Evolutionary conservation across 2,329 filamentous ascomycete genomes (phyloP), one percentile per base, ranked within the genome.

Genomic region (Phoma sp.): DNA sequence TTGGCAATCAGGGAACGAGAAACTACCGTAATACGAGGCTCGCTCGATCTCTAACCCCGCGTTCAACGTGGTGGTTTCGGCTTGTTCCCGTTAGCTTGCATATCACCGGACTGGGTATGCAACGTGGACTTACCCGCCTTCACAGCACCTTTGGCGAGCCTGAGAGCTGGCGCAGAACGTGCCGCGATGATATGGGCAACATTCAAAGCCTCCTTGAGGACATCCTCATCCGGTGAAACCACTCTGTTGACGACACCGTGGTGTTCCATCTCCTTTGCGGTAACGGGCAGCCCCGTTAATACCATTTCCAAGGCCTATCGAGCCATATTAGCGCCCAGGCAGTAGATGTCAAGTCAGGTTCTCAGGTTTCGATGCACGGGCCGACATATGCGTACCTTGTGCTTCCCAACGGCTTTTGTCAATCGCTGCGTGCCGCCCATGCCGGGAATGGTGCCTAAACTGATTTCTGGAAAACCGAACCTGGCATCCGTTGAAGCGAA

Each of bases 401-500:
- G 65, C 52, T 72, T 80, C 15, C 78, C 78, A 56, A 80, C 65
- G 7, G 77, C 91, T 20, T 86, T 84, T 4, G 92, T 95, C 50
- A 98, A 80, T 10, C 93, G 83, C 81, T 98, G 93, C 62, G 88
- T 92, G 4, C 93, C 93, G 28, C 93, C 93, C 0, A 90, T 92
- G 5, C 93, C 95, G 4, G 95, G 93, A 53, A 97, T 90, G 2
- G 90, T 91, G 20, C 93, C 95, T 5, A 98, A 83, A 79, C 93
- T 96, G 79, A 98, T 91, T 79, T 99, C 93, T 2, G 93, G 93
- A 78, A 97, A 93, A 7, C 93, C 95, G 73, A 99, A 97, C 71
- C 89, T 95, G 66, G 93, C 92, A 17, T 78, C 84, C 46, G 87
- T 82, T 5, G 90, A 93, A 79, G 91, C 95, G 82, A 96, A 97